Base-by-base conservation (phyloP, 805 yeast genomes). In the Metschnikowia bowlesiae region DNA sequence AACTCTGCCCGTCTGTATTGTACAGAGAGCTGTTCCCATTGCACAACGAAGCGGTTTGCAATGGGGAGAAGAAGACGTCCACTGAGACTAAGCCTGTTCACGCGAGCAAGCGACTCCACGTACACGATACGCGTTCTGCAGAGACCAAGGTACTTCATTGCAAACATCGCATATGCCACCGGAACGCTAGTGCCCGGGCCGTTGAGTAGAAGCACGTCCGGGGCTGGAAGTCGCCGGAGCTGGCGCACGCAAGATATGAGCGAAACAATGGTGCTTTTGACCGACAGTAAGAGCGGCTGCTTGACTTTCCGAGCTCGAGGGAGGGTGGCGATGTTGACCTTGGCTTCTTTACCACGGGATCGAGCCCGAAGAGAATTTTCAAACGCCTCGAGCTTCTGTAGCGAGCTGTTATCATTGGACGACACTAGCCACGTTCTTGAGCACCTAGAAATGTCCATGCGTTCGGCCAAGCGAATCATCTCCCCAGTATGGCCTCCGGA, bases 401-500 rank as follows among this genome's bases (percentile, higher is more conserved):
- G 60, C 0, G 87, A 81, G 1, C 83, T 62, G 8, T 68, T 52
- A 57, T 84, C 89, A 9, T 78, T 83, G 0, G 79, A 69, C 1
- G 83, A 74, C 4, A 71, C 65, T 13, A 73, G 67, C 76, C 76
- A 73, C 4, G 70, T 69, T 47, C 74, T 55, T 6, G 62, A 47
- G 29, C 70, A 56, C 11, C 42, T 43, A 2, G 47, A 31, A n/a
- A 67, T 49, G 22, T 71, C 61, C 42, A 78, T 68, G 36, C 73
- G 72, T 5, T 62, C 53, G 8, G 89, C 63, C 14, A 92, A 71
- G 28, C 91, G 71, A n/a, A 91, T 65, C 95, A 92, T 89, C 65
- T 92, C 97, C 1, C 97, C 97, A 0, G 97, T 90, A 61, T 90
- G 98, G 2, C 97, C 98, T 0, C 99, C 99, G 0, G 97, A 89